Evolutionary conservation across 768 basidiomycete genomes (phyloP).

Genomic region (Termitomyces sp.): DNA sequence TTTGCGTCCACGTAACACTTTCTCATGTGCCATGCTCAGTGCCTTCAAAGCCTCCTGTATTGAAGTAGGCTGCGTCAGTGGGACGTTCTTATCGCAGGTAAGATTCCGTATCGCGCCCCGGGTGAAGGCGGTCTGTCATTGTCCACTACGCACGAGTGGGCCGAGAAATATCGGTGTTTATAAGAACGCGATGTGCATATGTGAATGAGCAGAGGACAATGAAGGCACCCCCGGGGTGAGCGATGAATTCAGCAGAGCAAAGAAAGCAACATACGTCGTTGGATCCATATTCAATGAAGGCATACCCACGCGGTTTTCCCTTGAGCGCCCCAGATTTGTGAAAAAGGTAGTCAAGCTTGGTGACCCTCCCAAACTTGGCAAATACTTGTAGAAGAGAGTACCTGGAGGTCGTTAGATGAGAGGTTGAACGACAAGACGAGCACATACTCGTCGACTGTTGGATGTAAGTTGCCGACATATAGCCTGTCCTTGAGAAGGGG

Average conservation of each 20-base stretch:
- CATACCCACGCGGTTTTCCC: constrained; percentile 94
- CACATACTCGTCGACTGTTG: constrained; percentile 81
- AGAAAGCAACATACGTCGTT: constrained; percentile 63
- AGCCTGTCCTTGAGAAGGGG: constrained; percentile 65
- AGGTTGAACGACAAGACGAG: neutral
- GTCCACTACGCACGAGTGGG: constrained; percentile 8
- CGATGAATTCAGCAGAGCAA: constrained; percentile 18
- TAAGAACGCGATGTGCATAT: constrained; percentile 1
- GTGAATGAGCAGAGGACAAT: constrained; percentile 11
- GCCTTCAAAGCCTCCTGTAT: constrained; percentile 86
- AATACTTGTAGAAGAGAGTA: constrained; percentile 88
- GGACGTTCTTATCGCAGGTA: neutral
- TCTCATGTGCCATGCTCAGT: constrained; percentile 67
- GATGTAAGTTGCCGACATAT: constrained; percentile 87
- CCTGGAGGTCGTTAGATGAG: constrained; percentile 33
- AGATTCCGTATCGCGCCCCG: constrained; percentile 13
- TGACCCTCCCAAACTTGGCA: constrained; percentile 87
- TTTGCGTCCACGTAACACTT: constrained; percentile 82
- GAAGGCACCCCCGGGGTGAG: constrained; percentile 48
- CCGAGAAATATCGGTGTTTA: neutral
- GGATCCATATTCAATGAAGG: constrained; percentile 83
- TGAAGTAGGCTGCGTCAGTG: constrained; percentile 12
- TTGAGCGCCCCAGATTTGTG: constrained; percentile 88
- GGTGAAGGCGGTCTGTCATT: constrained; percentile 13
- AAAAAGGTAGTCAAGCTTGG: constrained; percentile 92